A percentile compares a stretch with the other conserved stretches of the same genome.
Evolutionary conservation across 768 basidiomycete species (phyloP).

Genomic region (Serendipita sp.): DNA sequence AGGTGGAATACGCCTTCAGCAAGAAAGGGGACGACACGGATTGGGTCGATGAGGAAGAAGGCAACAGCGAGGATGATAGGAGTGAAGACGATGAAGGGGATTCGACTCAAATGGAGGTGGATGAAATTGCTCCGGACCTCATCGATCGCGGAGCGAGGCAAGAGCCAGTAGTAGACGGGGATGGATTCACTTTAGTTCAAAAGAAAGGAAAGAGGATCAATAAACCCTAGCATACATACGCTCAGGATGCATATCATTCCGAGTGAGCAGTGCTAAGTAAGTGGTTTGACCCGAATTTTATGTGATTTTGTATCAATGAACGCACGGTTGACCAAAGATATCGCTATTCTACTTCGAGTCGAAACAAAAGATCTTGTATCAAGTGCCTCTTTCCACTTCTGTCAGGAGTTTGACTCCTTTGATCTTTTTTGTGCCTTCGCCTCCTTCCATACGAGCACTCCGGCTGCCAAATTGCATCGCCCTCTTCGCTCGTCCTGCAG

Average conservation of each 20-base stretch:
- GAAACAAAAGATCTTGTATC: too few relatives aligned
- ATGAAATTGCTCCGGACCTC: constrained; percentile 41
- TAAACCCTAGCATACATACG: too few relatives aligned
- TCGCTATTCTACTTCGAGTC: too few relatives aligned
- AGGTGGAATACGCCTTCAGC: constrained; percentile 20
- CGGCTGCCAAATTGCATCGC: constrained; percentile 97
- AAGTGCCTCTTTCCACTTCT: too few relatives aligned
- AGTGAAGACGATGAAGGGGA: constrained; percentile 30
- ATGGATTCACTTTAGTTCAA: constrained; percentile 75
- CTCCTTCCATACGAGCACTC: constrained; percentile 66
- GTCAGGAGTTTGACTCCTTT: background rate
- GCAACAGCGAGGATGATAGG: constrained; percentile 29
- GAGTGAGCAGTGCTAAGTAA: too few relatives aligned
- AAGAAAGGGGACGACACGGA: constrained; percentile 11
- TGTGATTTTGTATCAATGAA: too few relatives aligned
- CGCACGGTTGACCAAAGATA: too few relatives aligned
- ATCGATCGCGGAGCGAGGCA: constrained; percentile 25
- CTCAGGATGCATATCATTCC: too few relatives aligned
- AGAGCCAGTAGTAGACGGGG: constrained; percentile 73
- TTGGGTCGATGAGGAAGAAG: constrained; percentile 27
- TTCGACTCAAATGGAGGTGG: constrained; percentile 21
- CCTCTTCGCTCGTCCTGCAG: constrained; percentile 65
- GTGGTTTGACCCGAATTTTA: too few relatives aligned
- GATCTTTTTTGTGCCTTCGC: constrained; percentile 17
- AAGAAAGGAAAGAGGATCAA: constrained; percentile 18